Evolutionary conservation across 495 filamentous ascomycete species (phyloP).

Genomic region (Penicillium odoratum): DNA sequence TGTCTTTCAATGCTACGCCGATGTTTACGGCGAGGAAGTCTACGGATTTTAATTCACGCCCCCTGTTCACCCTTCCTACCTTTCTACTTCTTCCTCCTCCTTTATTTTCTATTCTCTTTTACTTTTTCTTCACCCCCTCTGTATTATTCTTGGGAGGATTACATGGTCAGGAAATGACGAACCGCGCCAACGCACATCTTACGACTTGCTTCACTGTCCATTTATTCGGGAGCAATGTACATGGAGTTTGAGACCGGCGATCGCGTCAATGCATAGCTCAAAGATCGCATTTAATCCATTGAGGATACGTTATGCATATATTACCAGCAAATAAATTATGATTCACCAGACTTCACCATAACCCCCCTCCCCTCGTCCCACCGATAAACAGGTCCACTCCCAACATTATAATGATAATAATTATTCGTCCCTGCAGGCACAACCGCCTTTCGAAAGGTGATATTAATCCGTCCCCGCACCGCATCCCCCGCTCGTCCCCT

Average conservation of each 20-base stretch:
- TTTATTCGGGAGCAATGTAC: slow-evolving; percentile 23
- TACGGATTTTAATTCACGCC: slow-evolving; percentile 11
- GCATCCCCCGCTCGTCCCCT: slow-evolving; percentile 47
- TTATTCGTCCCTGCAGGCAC: slow-evolving; percentile 68
- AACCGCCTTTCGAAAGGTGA: slow-evolving; percentile 68
- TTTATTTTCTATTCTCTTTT: slow-evolving; percentile 6
- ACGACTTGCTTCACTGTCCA: slow-evolving; percentile 22
- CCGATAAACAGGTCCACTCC: slow-evolving; percentile 58
- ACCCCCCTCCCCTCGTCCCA: slow-evolving; percentile 56
- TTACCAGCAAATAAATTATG: neutral
- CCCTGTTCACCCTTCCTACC: neutral
- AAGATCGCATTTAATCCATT: neutral
- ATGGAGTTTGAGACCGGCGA: slow-evolving; percentile 15
- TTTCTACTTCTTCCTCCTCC: neutral
- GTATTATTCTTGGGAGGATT: slow-evolving; percentile 12
- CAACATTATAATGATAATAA: slow-evolving; percentile 75
- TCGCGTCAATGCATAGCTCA: slow-evolving; percentile 6
- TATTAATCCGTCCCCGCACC: slow-evolving; percentile 67
- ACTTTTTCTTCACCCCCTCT: slow-evolving; percentile 5
- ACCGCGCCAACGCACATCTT: slow-evolving; percentile 19
- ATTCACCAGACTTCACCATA: slow-evolving; percentile 41
- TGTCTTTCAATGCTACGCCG: slow-evolving; percentile 45
- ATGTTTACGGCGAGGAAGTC: slow-evolving; percentile 45
- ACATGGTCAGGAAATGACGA: slow-evolving; percentile 7
- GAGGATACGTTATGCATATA: neutral